Base-by-base conservation (phyloP, 306 rosid genomes). In the Ammopiptanthus mongolicus region DNA sequence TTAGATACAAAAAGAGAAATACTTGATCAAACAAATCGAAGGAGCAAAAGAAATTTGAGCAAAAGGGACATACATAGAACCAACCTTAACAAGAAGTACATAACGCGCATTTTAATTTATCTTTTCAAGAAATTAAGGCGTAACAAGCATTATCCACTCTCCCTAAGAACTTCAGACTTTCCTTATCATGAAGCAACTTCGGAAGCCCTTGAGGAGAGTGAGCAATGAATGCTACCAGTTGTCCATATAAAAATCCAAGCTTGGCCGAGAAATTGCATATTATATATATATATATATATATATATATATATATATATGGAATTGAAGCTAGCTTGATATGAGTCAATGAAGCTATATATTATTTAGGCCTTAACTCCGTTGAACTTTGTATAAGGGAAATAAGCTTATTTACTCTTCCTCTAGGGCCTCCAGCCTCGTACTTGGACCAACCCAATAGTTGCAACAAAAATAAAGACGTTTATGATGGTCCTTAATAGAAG, bases 191-290 rank as follows among this genome's bases (percentile, higher is more conserved):
- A 33, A 63, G n/a, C 13, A 33, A 42, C 14, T 62, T 58, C 14
- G 39, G 56, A 71, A 57, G 66, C 77, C 77, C 77, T 56, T 56
- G 77, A 71, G 56, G 77, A 71, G 77, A 37, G 56, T 22, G 67
- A 55, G 52, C 66, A 71, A 29, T 42, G 55, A 71, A 62, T 62
- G 48, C 68, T 34, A 36, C 48, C 56, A 14, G 11, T 14, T 59
- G 17, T 8, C 17, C 34, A 5, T 1, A 1, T 22, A 56, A 23
- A 22, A 56, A 23, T 56, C 17, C 17, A 23, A 56, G 2, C 9
- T 23, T 6, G 21, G 10, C 34, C 37, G 9, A 57, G 15, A 25
- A 29, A 58, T 15, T 59, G 41, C 12, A 61, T 3, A n/a, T n/a
- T n/a, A n/a, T n/a, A n/a, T n/a, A n/a, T n/a, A n/a, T n/a, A n/a